Evolutionary conservation across 1,284 basidiomycete genomes (phyloP), one percentile per base, ranked within the genome.

Genomic region (Pyrrhoderma noxium): DNA sequence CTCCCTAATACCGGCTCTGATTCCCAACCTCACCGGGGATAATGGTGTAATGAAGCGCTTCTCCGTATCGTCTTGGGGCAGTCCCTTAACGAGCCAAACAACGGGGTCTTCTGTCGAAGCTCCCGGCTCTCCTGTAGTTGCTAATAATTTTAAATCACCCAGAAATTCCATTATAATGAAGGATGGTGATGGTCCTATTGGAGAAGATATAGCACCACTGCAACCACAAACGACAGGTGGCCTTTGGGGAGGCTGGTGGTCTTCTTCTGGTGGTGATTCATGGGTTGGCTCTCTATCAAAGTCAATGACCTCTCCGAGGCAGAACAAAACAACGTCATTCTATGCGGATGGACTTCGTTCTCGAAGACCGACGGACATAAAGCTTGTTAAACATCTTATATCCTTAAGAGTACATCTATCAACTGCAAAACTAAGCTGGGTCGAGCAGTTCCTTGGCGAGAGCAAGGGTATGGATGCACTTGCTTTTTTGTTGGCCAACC

Each of bases 341-440:
- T 87, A 84, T 62, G 77, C 81, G 35, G 76, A 81, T 49, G 68
- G 70, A 13, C 69, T 89, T 49, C 74, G 73, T 52, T 71, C 64
- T 18, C 70, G 70, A 42, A 82, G 75, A 60, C 60, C 72, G 3
- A 66, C 70, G 9, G 80, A 85, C 57, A 67, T 76, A 44, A 80
- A 78, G 58, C 72, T 92, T 19, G 75, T 79, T 54, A 93, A 89
- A 62, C 82, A 89, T 59, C 70, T 95, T 1, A 85, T 93, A 39
- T 82, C 85, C 1, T 70, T 96, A n/a, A 80, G 92, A 2, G 86
- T 93, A 0, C 86, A 91, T 60, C 70, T 95, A 1, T 89, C 90
- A 3, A 93, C 90, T 0, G 88, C 86, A 0, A 85, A 84, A 53
- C 58, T 93, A 14, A 69, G 74, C 0, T 94, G 90, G 82, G 82